Base-by-base conservation (phyloP, 441 rosid species). In the Breynia disticha region DNA sequence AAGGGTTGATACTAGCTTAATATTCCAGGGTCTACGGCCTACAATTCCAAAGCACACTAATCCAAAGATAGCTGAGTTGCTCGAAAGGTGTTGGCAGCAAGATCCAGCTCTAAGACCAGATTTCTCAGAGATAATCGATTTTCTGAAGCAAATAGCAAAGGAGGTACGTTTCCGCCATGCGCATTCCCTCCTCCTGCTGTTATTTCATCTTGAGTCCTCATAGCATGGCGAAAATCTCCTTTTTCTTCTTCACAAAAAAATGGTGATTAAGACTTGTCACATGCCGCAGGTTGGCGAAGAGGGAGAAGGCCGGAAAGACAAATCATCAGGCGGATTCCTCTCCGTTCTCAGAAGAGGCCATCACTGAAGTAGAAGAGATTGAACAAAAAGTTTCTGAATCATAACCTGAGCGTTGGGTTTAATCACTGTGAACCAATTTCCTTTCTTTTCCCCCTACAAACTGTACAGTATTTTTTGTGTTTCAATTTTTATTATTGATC, bases 1-100 rank as follows among this genome's bases (percentile, higher is more conserved):
- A 3, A 24, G 32, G 32, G 32, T 24, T 24, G 32, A 24, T 24
- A 24, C 32, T 24, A 24, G 32, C 32, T 2, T 3, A 24, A 24
- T 24, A 46, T 42, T 64, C 54, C 50, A 93, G 97, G 86, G 78
- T 54, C 75, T 89, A 42, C 70, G 96, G 16, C 99, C 97, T 14
- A 72, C 80, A 24, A 85, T 87, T 35, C 95, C 97, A 0, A 83
- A 85, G 77, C 56, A 73, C 63, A 67, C 87, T 51, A 80, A 70
- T 52, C 83, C 95, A 35, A 80, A 69, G 74, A 70, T 93, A 41
- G 77, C 75, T 1, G 83, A 86, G 60, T 76, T 84, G 62, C 90
- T 93, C n/a, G 90, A 83, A 77, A 83, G 76, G 61, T 86, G 96
- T 71, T 89, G 97, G 99, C 83, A 69, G 62, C 90, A 79, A 69